phyloP scores from a whole-genome alignment of 768 basidiomycete species.

The Pholiota microspora region DNA sequence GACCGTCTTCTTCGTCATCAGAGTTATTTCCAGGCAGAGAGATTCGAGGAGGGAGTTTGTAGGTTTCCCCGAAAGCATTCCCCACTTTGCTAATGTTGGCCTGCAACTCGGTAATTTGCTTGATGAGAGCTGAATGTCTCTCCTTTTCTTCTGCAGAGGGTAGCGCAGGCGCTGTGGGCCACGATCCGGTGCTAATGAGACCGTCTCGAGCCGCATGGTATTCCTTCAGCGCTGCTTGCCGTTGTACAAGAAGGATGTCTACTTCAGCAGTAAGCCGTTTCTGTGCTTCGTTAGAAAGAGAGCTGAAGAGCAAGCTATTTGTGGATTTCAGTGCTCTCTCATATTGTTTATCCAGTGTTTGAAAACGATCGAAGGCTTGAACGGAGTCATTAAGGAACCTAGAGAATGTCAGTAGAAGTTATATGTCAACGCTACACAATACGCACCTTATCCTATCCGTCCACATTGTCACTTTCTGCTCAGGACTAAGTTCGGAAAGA shows the following conservation, averaged over 20 bases:
- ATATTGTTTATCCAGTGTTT: conserved; percentile 9
- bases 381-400: conserved; percentile 16
- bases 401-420: background rate
- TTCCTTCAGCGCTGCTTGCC: conserved; percentile 1
- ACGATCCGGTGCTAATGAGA: conserved; percentile 6
- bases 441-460: conserved; percentile 17
- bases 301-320: conserved; percentile 2
- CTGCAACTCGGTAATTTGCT: background rate
- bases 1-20: background rate
- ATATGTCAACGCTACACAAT: background rate
- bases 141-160: conserved; percentile 7
- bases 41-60: background rate
- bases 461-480: conserved; percentile 16
- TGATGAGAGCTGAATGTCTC: background rate
- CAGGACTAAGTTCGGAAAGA: conserved; percentile 2
- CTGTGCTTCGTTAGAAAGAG: conserved; percentile 7
- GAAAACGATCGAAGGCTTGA: conserved; percentile 5
- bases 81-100: conserved; percentile 1
- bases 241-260: background rate
- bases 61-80: conserved; percentile 1
- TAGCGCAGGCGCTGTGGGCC: conserved; percentile 10
- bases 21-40: background rate
- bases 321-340: conserved; percentile 3
- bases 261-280: background rate
- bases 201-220: conserved; percentile 1